A percentile compares a stretch with the other conserved stretches of the same genome.
Conservation (phyloP, 139 green algal genomes). For the Micractinium conductrix region DNA sequence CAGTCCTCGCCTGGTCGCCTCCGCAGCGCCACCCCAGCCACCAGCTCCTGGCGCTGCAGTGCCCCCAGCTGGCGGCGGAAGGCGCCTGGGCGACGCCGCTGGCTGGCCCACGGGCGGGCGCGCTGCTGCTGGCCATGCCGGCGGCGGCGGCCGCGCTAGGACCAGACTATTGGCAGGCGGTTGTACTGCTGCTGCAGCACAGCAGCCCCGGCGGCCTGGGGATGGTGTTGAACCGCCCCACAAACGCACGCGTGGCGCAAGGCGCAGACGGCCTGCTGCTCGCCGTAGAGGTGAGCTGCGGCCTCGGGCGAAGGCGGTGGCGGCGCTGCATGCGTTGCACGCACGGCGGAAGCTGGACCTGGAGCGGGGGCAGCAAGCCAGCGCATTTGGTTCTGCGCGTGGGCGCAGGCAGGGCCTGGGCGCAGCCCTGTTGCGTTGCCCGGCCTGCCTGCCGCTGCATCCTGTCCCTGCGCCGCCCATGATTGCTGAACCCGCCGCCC, state of each 20-base stretch:
- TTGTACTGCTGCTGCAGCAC: slow-evolving; percentile 63
- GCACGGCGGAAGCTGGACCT: too few species aligned
- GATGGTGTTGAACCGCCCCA: slow-evolving; percentile 74
- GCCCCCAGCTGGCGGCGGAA: slow-evolving; percentile 19
- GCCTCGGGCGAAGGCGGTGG: not conserved
- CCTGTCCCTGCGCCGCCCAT: too few species aligned
- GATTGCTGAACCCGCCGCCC: too few species aligned
- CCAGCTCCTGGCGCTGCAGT: not conserved
- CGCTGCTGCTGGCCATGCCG: slow-evolving; percentile 59
- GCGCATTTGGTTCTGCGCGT: too few species aligned
- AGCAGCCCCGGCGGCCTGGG: slow-evolving; percentile 55
- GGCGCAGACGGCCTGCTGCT: not conserved
- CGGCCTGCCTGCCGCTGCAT: too few species aligned
- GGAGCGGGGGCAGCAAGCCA: too few species aligned
- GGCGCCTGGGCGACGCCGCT: slow-evolving; percentile 61
- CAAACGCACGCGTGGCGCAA: slow-evolving; percentile 48
- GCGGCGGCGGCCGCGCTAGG: slow-evolving; percentile 31
- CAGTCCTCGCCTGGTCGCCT: not conserved
- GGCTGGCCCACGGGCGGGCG: slow-evolving; percentile 50
- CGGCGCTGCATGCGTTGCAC: too few species aligned
- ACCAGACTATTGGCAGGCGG: slow-evolving; percentile 35
- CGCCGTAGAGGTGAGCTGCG: not conserved
- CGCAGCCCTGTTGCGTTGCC: not conserved
- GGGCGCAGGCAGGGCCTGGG: not conserved
- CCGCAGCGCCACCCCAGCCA: not conserved